Conservation (phyloP, 495 filamentous ascomycete genomes). For the Aspergillus panamensis region DNA sequence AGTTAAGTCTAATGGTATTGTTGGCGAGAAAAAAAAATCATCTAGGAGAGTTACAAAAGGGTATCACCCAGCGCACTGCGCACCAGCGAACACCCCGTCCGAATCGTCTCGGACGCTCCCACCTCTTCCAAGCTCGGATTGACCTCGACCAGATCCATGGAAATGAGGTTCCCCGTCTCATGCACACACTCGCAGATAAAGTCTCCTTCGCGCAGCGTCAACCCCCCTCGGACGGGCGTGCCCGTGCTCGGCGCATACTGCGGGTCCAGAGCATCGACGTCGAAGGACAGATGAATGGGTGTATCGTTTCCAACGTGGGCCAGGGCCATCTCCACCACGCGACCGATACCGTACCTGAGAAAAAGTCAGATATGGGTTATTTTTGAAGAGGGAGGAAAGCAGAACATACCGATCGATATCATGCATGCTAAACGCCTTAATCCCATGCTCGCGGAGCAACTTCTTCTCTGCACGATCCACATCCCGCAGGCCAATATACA, state of each 20-base stretch:
- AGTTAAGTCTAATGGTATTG: background rate
- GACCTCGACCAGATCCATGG: conserved; percentile 94
- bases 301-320: conserved; percentile 91
- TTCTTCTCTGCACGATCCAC: conserved; percentile 90
- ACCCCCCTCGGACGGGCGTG: conserved; percentile 89
- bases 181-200: conserved; percentile 97
- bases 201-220: conserved; percentile 94
- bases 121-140: conserved; percentile 79
- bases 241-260: conserved; percentile 95
- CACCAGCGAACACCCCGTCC: conserved; percentile 85
- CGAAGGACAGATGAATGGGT: conserved; percentile 94
- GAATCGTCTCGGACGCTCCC: conserved; percentile 82
- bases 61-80: conserved; percentile 90
- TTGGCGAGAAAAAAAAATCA: background rate
- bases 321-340: conserved; percentile 95
- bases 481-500: conserved; percentile 95
- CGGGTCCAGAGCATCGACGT: conserved; percentile 94
- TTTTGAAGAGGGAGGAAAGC: background rate
- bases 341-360: conserved; percentile 82
- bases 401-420: conserved; percentile 76
- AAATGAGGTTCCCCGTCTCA: conserved; percentile 84
- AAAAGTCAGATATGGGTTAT: background rate
- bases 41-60: conserved; percentile 53
- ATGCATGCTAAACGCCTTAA: conserved; percentile 98
- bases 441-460: conserved; percentile 78